Conservation (phyloP, 2,329 filamentous ascomycete species). For the Sporothrix schenckii region DNA sequence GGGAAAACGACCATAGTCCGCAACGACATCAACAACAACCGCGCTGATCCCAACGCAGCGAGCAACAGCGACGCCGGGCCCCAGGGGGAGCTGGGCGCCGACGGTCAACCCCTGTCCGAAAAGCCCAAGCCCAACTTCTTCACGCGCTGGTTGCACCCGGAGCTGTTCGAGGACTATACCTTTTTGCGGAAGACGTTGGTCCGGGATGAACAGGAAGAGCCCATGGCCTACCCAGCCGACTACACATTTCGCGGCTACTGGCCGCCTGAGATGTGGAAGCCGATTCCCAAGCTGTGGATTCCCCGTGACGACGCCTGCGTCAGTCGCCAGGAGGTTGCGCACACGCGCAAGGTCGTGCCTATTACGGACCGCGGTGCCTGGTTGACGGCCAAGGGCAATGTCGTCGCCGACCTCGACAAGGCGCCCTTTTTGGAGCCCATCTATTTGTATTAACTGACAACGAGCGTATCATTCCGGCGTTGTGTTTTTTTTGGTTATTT, state of each 20-base stretch:
- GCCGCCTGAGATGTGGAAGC: conserved; percentile 67
- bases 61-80: neutral
- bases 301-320: conserved; percentile 71
- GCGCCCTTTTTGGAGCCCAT: conserved; percentile 40
- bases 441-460: conserved; percentile 36
- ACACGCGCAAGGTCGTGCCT: conserved; percentile 66
- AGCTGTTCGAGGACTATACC: conserved; percentile 62
- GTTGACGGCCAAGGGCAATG: conserved; percentile 57
- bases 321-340: conserved; percentile 69
- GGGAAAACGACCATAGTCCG: neutral
- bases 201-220: neutral
- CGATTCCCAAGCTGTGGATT: conserved; percentile 72
- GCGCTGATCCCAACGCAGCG: neutral
- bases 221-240: conserved; percentile 39
- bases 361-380: conserved; percentile 73
- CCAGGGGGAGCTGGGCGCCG: neutral
- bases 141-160: conserved; percentile 60
- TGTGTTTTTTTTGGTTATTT: neutral
- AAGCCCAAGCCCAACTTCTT: conserved; percentile 50
- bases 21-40: neutral
- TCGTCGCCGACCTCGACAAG: conserved; percentile 37
- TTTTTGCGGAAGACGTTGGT: conserved; percentile 53
- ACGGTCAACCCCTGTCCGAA: neutral
- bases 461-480: neutral
- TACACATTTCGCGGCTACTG: conserved; percentile 67